Evolutionary conservation across 2,329 filamentous ascomycete genomes (phyloP).

Genomic region (Amauroascus verrucosus): DNA sequence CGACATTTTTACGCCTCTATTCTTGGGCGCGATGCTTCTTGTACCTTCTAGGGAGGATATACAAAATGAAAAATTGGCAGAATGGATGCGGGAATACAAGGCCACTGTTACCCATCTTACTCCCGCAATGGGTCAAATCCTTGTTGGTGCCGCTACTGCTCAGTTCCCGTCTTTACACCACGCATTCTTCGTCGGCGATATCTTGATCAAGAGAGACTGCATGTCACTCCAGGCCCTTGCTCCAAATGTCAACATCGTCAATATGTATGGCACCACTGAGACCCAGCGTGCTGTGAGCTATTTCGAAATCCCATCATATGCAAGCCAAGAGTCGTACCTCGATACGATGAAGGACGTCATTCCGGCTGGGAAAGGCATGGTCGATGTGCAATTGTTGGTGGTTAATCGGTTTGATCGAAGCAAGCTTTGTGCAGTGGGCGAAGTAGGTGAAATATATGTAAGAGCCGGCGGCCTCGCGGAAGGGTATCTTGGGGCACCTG

Average conservation of each 20-base stretch:
- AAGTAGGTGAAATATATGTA: constrained; percentile 75
- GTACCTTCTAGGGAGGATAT: constrained; percentile 76
- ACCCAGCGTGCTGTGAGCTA: constrained; percentile 72
- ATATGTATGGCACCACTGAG: constrained; percentile 85
- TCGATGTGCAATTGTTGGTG: constrained; percentile 78
- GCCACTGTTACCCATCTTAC: constrained; percentile 81
- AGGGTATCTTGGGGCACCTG: constrained; percentile 56
- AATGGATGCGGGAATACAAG: constrained; percentile 71
- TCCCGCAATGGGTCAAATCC: constrained; percentile 90
- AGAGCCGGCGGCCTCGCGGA: constrained; percentile 75
- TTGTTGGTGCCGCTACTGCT: constrained; percentile 72
- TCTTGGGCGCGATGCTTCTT: constrained; percentile 68
- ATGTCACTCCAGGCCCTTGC: constrained; percentile 64
- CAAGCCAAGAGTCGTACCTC: constrained; percentile 53
- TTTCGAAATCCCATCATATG: constrained; percentile 61
- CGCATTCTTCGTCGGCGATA: constrained; percentile 86
- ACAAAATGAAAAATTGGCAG: constrained; percentile 69
- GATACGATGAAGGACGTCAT: constrained; percentile 63
- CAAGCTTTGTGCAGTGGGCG: constrained; percentile 65
- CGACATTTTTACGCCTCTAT: constrained; percentile 85
- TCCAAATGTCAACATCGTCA: constrained; percentile 63
- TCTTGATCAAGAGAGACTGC: constrained; percentile 78
- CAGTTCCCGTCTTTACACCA: constrained; percentile 65
- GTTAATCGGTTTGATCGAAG: constrained; percentile 59
- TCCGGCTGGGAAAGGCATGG: constrained; percentile 75